A percentile compares a stretch with the other conserved stretches of the same genome.
These are phyloP conservation scores for Leccinum huronense DNA, from an alignment of 1,284 basidiomycete species.

Conservation along the genomic window DNA sequence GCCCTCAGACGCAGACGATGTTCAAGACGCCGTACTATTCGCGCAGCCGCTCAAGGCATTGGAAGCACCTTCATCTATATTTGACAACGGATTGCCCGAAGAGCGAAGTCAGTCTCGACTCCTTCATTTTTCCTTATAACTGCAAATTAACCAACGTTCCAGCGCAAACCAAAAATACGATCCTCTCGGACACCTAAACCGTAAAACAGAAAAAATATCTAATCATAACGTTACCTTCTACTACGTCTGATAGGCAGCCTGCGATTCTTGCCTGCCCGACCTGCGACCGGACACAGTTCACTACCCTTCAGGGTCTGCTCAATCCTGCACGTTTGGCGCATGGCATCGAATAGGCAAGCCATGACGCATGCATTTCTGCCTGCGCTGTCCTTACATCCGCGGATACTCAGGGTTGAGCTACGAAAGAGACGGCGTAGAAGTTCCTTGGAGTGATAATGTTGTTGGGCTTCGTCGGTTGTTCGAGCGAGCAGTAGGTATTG, in stretches of 20 bases:
- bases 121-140: constrained; percentile 23
- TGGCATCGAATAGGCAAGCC: constrained; percentile 65
- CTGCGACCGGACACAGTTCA: constrained; percentile 63
- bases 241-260: constrained; percentile 36
- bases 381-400: constrained; percentile 51
- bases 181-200: constrained; percentile 35
- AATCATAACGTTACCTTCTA: constrained; percentile 41
- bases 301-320: constrained; percentile 70
- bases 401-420: constrained; percentile 41
- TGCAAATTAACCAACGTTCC: constrained; percentile 17
- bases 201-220: constrained; percentile 44
- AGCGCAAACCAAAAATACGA: constrained; percentile 37
- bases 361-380: constrained; percentile 69
- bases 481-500: constrained; percentile 62
- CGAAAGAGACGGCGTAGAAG: constrained; percentile 56
- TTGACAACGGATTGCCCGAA: constrained; percentile 38
- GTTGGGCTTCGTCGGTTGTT: constrained; percentile 63
- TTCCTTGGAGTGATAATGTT: constrained; percentile 42
- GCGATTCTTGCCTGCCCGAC: constrained; percentile 57
- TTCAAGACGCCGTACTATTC: constrained; percentile 55
- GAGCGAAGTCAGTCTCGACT: constrained; percentile 23
- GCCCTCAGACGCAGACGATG: constrained; percentile 29
- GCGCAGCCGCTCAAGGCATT: constrained; percentile 45
- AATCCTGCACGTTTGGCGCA: constrained; percentile 74
- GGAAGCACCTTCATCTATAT: constrained; percentile 54